phyloP scores from a whole-genome alignment of 2,329 filamentous ascomycete genomes.

The Neonectria neomacrospora region DNA sequence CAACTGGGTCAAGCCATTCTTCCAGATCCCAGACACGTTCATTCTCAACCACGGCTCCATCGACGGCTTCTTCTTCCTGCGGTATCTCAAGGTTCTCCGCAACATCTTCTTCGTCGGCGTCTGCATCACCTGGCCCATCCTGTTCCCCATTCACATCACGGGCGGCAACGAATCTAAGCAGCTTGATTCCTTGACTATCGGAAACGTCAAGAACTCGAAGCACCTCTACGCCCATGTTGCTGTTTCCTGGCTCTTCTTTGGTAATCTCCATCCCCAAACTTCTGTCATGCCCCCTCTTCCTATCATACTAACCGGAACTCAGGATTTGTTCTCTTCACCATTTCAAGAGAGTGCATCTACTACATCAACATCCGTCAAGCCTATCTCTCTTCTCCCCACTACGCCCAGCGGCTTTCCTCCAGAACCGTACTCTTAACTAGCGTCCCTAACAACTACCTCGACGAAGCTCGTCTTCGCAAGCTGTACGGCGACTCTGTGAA shows the following conservation, averaged over 20 bases:
- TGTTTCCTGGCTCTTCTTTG: conserved; percentile 81
- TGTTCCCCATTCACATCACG: conserved; percentile 88
- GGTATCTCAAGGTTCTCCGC: conserved; percentile 75
- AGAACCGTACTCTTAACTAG: conserved; percentile 90
- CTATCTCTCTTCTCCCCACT: conserved; percentile 86
- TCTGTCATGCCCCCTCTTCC: neutral
- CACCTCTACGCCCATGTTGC: conserved; percentile 86
- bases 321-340: conserved; percentile 86
- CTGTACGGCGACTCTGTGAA: conserved; percentile 87
- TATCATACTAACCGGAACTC: conserved; percentile 46
- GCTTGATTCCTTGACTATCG: conserved; percentile 82
- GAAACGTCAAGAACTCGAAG: conserved; percentile 72
- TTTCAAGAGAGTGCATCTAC: conserved; percentile 89
- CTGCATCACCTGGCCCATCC: conserved; percentile 84
- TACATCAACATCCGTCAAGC: conserved; percentile 94
- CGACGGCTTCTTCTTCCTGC: conserved; percentile 90
- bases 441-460: conserved; percentile 81
- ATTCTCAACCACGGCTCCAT: conserved; percentile 91
- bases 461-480: conserved; percentile 78
- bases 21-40: conserved; percentile 77
- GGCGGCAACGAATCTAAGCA: conserved; percentile 73
- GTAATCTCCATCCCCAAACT: conserved; percentile 31
- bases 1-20: conserved; percentile 76
- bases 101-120: conserved; percentile 87
- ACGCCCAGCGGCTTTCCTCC: conserved; percentile 86